These are phyloP conservation scores for Camellia japonica DNA, from an alignment of 148 eudicot genomes.

Conservation along the genomic window DNA sequence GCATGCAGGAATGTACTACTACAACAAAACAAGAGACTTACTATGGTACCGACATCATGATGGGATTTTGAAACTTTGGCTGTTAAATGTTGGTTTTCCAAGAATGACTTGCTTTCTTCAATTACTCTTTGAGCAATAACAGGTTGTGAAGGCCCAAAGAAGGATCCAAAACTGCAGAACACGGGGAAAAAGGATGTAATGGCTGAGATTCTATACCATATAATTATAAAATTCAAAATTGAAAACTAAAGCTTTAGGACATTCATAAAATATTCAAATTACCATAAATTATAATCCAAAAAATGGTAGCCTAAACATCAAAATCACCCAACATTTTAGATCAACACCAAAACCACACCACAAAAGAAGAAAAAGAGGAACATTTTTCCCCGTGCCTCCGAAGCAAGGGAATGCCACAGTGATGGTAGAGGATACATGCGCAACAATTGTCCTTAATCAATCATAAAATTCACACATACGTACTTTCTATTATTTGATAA, in stretches of 20 bases:
- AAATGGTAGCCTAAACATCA: too few relatives aligned
- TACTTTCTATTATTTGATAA: too few relatives aligned
- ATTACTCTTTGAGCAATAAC: slow-evolving; percentile 89
- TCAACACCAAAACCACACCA: too few relatives aligned
- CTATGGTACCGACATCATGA: slow-evolving; percentile 45
- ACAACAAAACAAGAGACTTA: neutral
- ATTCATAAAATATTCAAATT: neutral
- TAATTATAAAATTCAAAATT: neutral
- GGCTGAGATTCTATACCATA: neutral
- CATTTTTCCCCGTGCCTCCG: too few relatives aligned
- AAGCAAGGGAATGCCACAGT: too few relatives aligned
- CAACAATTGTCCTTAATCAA: too few relatives aligned
- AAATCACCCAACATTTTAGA: too few relatives aligned
- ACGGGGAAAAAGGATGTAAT: neutral
- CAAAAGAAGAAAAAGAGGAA: too few relatives aligned
- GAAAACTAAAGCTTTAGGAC: neutral
- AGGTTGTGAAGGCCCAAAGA: slow-evolving; percentile 91
- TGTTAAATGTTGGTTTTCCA: slow-evolving; percentile 75
- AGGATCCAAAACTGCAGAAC: slow-evolving; percentile 77
- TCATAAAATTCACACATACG: too few relatives aligned
- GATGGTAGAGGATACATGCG: too few relatives aligned
- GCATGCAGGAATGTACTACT: neutral
- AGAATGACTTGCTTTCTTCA: slow-evolving; percentile 80
- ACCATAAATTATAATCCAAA: too few relatives aligned
- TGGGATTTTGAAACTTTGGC: slow-evolving; percentile 44